A percentile compares a stretch with the other conserved stretches of the same genome.
Conservation (phyloP, 192 early-diverging fungal species). For the Chytriomyces sp. region DNA sequence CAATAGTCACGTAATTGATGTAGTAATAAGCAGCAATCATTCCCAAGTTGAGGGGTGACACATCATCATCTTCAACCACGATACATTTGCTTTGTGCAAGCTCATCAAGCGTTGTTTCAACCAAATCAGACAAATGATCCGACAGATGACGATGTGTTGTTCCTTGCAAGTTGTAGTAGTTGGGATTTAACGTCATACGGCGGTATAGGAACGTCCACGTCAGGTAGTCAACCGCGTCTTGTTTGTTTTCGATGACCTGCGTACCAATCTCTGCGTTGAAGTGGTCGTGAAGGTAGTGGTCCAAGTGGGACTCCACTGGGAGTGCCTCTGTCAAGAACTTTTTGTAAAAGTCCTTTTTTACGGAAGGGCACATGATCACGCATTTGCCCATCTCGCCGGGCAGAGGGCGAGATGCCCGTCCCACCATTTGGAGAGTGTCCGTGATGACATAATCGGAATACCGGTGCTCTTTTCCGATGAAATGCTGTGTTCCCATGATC, state of each 20-base stretch:
- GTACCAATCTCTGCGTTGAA: conserved; percentile 97
- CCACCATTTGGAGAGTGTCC: conserved; percentile 99
- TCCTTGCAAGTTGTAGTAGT: conserved; percentile 92
- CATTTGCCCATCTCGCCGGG: conserved; percentile 66
- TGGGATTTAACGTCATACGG: conserved; percentile 94
- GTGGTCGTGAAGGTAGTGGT: conserved; percentile 93
- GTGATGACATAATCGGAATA: conserved; percentile 95
- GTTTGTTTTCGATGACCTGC: conserved; percentile 93
- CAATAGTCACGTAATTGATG: conserved; percentile 91
- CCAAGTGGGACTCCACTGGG: conserved; percentile 93
- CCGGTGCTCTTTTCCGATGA: conserved; percentile 90
- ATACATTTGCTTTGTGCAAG: conserved; percentile 85
- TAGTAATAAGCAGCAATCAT: conserved; percentile 99
- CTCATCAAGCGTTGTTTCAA: conserved; percentile 88
- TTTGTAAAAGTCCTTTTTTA: conserved; percentile 97
- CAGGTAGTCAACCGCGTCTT: conserved; percentile 98
- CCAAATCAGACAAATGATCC: conserved; percentile 91
- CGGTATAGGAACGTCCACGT: conserved; percentile 99
- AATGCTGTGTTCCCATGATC: conserved; percentile 97
- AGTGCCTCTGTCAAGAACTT: conserved; percentile 96
- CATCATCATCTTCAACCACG: conserved; percentile 61
- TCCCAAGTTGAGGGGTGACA: conserved; percentile 85
- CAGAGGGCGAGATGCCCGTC: conserved; percentile 75
- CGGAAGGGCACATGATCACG: conserved; percentile 91
- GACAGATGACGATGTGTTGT: conserved; percentile 85